Evolutionary conservation across 176 grass and related monocot genomes (phyloP), one percentile per base, ranked within the genome.

Genomic region (Neostapfia colusana): DNA sequence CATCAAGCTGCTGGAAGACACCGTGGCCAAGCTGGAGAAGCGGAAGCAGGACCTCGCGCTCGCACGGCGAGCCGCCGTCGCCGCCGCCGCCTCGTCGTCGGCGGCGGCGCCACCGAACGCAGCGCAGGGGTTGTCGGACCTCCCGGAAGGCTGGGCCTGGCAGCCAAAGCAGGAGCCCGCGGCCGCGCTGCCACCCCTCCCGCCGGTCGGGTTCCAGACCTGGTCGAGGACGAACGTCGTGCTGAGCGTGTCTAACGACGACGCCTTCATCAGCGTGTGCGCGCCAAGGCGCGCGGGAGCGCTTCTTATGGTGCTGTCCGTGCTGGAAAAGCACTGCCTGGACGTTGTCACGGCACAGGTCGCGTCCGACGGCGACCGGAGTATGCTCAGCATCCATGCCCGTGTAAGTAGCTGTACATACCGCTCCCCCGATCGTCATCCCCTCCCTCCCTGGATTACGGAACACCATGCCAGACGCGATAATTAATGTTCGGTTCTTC

Each of bases 191-290:
- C 31, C 31, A 31, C 31, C 1, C 2, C 31, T 31, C 31, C 2
- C 31, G 3, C 37, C 46, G 10, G 67, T 21, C 15, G 66, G 83
- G 35, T 75, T 97, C 15, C 86, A 84, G 76, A 91, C 87, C 0
- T 97, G 84, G 86, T 85, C 86, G 0, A 86, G 75, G 10, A 73
- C 86, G 4, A 97, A 91, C 50, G 82, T 90, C 2, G 89, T 88
- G 56, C 61, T 97, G 3, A 93, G 77, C 79, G 43, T 93, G 25
- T 51, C 57, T 0, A 82, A 87, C 0, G 56, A 64, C 11, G 70
- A 90, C 17, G 95, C 84, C 0, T 63, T 60, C 66, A 89, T 97
- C 83, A 84, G 31, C 50, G 17, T 93, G 4, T 88, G 79, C 48
- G 1, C 15, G 5, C 23, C 42, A 3, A 76, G 76, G 73, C 90